Conservation (phyloP, 2,329 filamentous ascomycete species). For the Hymenotorrendiella dingleyae region DNA sequence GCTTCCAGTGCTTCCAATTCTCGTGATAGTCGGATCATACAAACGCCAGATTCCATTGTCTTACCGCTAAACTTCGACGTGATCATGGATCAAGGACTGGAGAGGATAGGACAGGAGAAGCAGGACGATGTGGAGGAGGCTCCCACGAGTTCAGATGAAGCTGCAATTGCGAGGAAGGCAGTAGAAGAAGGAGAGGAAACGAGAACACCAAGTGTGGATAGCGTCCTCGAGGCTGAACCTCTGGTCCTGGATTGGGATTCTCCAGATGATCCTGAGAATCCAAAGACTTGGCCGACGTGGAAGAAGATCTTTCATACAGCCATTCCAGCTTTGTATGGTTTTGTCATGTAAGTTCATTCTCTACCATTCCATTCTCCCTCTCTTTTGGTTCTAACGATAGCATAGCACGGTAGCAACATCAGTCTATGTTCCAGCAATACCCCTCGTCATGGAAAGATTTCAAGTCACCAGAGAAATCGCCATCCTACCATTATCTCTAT, state of each 20-base stretch:
- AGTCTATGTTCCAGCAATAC: constrained; percentile 44
- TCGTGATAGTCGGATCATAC: too few species aligned
- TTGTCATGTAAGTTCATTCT: constrained; percentile 18
- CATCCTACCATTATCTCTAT: constrained; percentile 54
- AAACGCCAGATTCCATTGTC: too few species aligned
- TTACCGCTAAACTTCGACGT: too few species aligned
- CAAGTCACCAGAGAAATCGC: constrained; percentile 47
- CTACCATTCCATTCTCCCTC: background rate
- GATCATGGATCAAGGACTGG: background rate
- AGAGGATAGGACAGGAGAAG: background rate
- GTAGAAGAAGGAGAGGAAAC: background rate
- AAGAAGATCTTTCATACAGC: constrained; percentile 23
- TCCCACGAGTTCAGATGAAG: too few species aligned
- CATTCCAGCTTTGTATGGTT: constrained; percentile 22
- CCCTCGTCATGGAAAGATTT: constrained; percentile 47
- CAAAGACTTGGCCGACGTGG: constrained; percentile 20
- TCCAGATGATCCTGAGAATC: constrained; percentile 18
- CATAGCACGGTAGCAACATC: constrained; percentile 27
- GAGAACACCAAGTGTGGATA: constrained; percentile 4
- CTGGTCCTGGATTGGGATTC: constrained; percentile 19
- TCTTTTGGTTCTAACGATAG: too few species aligned
- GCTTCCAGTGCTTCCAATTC: too few species aligned
- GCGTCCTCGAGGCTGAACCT: background rate
- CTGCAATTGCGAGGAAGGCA: background rate
- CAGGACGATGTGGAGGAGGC: background rate